Percentiles rank a stretch among this genome's conserved stretches.
Conservation (phyloP, 2,329 filamentous ascomycete genomes). For the Neofusicoccum umdonicola region DNA sequence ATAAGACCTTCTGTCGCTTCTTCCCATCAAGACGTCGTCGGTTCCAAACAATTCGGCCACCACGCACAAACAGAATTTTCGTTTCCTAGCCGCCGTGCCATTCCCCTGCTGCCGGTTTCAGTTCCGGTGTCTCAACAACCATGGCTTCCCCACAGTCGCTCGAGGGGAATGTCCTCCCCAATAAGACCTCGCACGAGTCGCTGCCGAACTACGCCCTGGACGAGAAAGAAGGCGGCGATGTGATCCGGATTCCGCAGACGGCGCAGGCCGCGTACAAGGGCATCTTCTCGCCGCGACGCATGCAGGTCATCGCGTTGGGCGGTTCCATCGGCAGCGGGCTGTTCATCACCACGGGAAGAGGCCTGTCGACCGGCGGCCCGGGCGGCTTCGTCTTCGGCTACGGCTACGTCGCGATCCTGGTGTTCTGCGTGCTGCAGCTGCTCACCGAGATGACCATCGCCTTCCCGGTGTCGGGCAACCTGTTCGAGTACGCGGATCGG, state of each 20-base stretch:
- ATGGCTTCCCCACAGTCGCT: neutral
- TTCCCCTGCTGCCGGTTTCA: neutral
- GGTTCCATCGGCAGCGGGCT: slow-evolving; percentile 33
- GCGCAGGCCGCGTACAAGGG: slow-evolving; percentile 15
- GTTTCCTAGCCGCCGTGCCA: neutral
- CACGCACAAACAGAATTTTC: neutral
- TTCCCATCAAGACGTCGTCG: neutral
- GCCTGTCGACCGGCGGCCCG: slow-evolving; percentile 25
- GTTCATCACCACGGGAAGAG: slow-evolving; percentile 32
- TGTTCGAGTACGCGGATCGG: slow-evolving; percentile 39
- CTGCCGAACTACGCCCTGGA: neutral
- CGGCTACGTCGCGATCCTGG: slow-evolving; percentile 27
- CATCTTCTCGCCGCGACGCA: slow-evolving; percentile 15
- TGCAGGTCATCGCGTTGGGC: slow-evolving; percentile 27
- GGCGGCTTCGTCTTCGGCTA: slow-evolving; percentile 32
- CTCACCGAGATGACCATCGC: slow-evolving; percentile 39
- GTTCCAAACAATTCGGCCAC: neutral
- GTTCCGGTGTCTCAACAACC: neutral
- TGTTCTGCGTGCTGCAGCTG: slow-evolving; percentile 34
- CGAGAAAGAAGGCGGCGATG: slow-evolving; percentile 10
- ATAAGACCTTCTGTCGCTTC: slow-evolving; percentile 1
- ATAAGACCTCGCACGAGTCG: neutral
- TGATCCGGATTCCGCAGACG: slow-evolving; percentile 6
- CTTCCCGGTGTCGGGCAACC: slow-evolving; percentile 38
- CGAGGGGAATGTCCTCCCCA: neutral